Conservation (phyloP, 2,329 filamentous ascomycete species). For the Berkeleyomyces basicola region DNA sequence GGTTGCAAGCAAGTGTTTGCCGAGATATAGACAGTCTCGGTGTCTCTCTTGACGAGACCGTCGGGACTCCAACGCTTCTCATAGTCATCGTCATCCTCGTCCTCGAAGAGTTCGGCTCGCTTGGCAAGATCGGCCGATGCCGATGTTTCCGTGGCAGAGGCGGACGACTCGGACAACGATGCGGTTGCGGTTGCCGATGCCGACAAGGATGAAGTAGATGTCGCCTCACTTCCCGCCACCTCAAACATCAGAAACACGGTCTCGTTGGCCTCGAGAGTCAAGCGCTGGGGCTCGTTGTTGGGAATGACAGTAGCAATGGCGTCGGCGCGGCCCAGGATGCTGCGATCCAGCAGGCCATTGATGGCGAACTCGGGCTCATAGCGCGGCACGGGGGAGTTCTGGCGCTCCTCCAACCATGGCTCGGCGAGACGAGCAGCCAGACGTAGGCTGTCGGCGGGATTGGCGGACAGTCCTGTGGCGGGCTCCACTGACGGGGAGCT, state of each 20-base stretch:
- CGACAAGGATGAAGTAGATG: neutral
- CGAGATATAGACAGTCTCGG: conserved; percentile 51
- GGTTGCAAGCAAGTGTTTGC: conserved; percentile 79
- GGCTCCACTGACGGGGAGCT: neutral
- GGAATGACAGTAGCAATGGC: conserved; percentile 31
- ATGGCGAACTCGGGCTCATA: conserved; percentile 40
- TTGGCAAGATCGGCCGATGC: neutral
- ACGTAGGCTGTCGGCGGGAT: neutral
- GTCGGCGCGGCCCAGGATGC: conserved; percentile 45
- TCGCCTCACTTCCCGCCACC: conserved; percentile 15
- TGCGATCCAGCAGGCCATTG: conserved; percentile 36
- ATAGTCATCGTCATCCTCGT: conserved; percentile 14
- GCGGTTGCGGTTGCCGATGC: neutral
- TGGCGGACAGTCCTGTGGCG: neutral
- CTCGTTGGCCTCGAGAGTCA: conserved; percentile 45
- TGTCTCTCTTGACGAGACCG: conserved; percentile 4
- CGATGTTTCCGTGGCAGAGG: neutral
- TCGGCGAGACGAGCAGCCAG: neutral
- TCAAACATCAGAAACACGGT: conserved; percentile 31
- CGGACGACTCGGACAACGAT: neutral
- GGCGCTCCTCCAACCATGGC: neutral
- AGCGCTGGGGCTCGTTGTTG: conserved; percentile 47
- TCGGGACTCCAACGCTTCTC: conserved; percentile 11
- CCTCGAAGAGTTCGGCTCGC: conserved; percentile 12
- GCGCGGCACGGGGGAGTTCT: conserved; percentile 19